Percentiles rank a stretch among this genome's conserved stretches.
Evolutionary conservation across 2,329 filamentous ascomycete species (phyloP).

Genomic region (Macrophomina tecta): DNA sequence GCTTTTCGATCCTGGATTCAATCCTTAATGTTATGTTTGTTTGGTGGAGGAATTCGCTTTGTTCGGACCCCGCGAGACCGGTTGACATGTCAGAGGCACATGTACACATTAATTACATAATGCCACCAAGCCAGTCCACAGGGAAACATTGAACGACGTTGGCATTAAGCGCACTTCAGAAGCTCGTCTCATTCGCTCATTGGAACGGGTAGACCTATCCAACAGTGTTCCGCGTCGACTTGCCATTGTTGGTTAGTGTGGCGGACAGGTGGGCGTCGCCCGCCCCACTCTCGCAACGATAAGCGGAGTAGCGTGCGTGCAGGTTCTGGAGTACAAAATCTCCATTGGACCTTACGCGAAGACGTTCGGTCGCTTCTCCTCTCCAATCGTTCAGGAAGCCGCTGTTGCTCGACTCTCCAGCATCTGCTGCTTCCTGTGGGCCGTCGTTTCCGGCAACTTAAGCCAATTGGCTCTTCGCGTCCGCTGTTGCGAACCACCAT

Average conservation of each 20-base stretch:
- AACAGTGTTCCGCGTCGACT: slow-evolving; percentile 8
- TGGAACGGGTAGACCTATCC: background rate
- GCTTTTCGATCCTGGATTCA: too few relatives aligned
- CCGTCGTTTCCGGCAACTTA: too few relatives aligned
- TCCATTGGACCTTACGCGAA: background rate
- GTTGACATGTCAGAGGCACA: too few relatives aligned
- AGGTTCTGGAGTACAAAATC: background rate
- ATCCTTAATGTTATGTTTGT: too few relatives aligned
- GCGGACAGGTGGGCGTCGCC: background rate
- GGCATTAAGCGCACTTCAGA: background rate
- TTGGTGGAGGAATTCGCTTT: too few relatives aligned
- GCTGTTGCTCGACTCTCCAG: background rate
- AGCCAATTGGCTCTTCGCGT: too few relatives aligned
- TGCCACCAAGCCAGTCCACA: too few relatives aligned
- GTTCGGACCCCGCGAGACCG: too few relatives aligned
- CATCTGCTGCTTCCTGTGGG: too few relatives aligned
- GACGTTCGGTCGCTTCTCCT: background rate
- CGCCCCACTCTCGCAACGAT: slow-evolving; percentile 18
- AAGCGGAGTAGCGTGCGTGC: slow-evolving; percentile 1
- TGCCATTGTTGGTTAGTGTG: background rate
- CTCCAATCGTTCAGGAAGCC: background rate
- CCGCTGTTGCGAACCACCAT: too few relatives aligned
- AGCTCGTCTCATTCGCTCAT: background rate
- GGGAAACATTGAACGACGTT: background rate
- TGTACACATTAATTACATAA: too few relatives aligned